Percentiles rank a stretch among this genome's conserved stretches.
These are phyloP conservation scores for Talaromyces sp. DNA, from an alignment of 2,329 filamentous ascomycete species.

Conservation along the genomic window DNA sequence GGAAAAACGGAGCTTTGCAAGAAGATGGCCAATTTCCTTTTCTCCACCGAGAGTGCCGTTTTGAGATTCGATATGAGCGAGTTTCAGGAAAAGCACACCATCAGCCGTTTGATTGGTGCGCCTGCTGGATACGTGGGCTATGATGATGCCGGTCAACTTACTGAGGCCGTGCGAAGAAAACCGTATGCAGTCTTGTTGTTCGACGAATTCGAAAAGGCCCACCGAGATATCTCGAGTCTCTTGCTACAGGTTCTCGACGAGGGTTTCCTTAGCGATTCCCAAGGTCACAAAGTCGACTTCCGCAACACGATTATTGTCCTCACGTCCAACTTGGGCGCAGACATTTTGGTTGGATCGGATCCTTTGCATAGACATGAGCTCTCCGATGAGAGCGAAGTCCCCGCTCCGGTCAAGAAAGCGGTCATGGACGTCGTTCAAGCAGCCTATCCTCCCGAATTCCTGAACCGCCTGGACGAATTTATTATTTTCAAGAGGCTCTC, in stretches of 20 bases:
- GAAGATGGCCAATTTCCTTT: slow-evolving; percentile 87
- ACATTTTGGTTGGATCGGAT: slow-evolving; percentile 78
- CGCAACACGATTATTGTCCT: slow-evolving; percentile 94
- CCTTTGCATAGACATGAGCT: slow-evolving; percentile 56
- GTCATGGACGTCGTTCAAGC: slow-evolving; percentile 83
- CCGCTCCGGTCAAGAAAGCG: slow-evolving; percentile 66
- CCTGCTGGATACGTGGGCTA: slow-evolving; percentile 96
- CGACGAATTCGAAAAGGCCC: slow-evolving; percentile 97
- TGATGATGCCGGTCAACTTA: slow-evolving; percentile 92
- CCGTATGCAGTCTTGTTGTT: slow-evolving; percentile 93
- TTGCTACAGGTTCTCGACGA: slow-evolving; percentile 93
- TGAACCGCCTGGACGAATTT: slow-evolving; percentile 95
- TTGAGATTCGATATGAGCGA: slow-evolving; percentile 97
- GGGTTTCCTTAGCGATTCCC: slow-evolving; percentile 89
- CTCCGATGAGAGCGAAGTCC: slow-evolving; percentile 63
- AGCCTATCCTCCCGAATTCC: slow-evolving; percentile 82
- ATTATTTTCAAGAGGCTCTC: slow-evolving; percentile 91
- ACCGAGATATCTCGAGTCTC: slow-evolving; percentile 87
- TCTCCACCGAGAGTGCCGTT: slow-evolving; percentile 85
- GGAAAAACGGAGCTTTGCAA: slow-evolving; percentile 98
- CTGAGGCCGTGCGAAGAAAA: slow-evolving; percentile 89
- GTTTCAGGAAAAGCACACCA: slow-evolving; percentile 95
- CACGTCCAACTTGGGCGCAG: slow-evolving; percentile 89
- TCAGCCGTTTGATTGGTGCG: slow-evolving; percentile 85
- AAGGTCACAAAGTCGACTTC: slow-evolving; percentile 96